A percentile compares a stretch with the other conserved stretches of the same genome.
These are phyloP conservation scores for Ophiostoma quercus DNA, from an alignment of 2,329 filamentous ascomycete species.

Conservation along the genomic window DNA sequence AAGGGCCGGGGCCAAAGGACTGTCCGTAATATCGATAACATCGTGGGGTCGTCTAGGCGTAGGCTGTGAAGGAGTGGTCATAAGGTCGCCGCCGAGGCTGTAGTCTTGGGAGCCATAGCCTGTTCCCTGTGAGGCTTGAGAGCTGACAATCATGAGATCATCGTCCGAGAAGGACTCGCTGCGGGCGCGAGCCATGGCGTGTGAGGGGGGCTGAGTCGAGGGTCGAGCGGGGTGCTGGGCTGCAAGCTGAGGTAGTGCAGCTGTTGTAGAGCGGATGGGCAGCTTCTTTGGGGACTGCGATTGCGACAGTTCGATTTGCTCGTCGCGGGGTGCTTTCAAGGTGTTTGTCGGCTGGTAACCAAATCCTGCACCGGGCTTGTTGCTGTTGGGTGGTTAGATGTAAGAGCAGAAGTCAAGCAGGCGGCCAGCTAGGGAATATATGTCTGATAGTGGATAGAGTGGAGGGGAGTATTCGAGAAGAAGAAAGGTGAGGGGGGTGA, in stretches of 20 bases:
- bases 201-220: background rate
- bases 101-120: constrained; percentile 19
- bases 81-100: constrained; percentile 13
- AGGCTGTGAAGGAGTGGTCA: constrained; percentile 36
- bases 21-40: constrained; percentile 33
- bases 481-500: background rate
- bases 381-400: background rate
- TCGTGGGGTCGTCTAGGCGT: constrained; percentile 33
- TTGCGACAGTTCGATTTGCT: background rate
- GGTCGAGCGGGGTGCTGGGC: background rate
- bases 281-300: background rate
- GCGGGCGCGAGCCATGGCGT: constrained; percentile 27
- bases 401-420: background rate
- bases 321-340: background rate
- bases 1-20: constrained; percentile 26
- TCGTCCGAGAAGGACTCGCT: constrained; percentile 37
- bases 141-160: constrained; percentile 36
- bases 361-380: background rate
- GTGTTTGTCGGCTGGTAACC: background rate
- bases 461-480: background rate
- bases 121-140: constrained; percentile 31
- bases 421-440: background rate
- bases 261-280: constrained; percentile 28
- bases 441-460: background rate
- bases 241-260: constrained; percentile 23